phyloP scores from a whole-genome alignment of 129 eudicot species.

The Arctium lappa region DNA sequence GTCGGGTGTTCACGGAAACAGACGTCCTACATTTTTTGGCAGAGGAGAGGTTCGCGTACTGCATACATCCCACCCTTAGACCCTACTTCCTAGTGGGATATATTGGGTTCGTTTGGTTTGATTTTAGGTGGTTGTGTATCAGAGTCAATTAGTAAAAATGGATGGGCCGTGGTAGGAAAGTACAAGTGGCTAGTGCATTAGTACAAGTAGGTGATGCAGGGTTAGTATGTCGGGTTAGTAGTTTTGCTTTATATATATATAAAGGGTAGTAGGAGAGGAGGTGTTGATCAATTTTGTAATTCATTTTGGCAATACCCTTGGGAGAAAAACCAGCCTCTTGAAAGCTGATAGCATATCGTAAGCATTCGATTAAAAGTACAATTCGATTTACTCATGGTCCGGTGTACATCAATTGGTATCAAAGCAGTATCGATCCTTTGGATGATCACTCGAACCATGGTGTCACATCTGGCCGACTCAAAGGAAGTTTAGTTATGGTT shows the following conservation, averaged over 20 bases:
- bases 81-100: not conserved
- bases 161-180: not conserved
- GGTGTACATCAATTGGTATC: not conserved
- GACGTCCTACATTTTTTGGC: not conserved
- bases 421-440: not conserved
- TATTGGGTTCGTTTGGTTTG: not conserved
- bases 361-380: not conserved
- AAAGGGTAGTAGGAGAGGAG: not conserved
- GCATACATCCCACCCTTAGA: not conserved
- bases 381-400: not conserved
- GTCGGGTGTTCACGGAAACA: too few species aligned
- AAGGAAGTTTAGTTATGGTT: too few species aligned
- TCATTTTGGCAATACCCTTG: not conserved
- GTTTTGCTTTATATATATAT: too few species aligned
- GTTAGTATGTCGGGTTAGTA: not conserved
- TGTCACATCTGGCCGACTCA: not conserved
- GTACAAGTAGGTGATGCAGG: not conserved
- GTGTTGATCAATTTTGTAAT: not conserved
- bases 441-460: not conserved
- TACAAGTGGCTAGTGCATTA: not conserved
- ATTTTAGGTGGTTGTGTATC: not conserved
- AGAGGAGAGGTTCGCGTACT: not conserved
- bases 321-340: not conserved
- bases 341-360: not conserved
- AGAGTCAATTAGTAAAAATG: not conserved